Base-by-base conservation (phyloP, 345 rosid genomes). In the Gossypium bickii region DNA sequence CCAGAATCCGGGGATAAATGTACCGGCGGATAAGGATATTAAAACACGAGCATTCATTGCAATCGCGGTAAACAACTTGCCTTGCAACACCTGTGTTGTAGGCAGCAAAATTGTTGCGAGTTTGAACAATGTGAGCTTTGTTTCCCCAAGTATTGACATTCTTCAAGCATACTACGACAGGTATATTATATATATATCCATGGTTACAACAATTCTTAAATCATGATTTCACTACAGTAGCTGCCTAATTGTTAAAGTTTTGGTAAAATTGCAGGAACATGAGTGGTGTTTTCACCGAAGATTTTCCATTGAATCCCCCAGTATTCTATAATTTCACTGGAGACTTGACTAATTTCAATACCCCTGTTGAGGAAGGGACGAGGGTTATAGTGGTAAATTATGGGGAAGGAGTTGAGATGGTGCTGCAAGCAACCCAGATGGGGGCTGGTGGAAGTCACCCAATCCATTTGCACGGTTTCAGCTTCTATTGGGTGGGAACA, bases 391-490 rank as follows among this genome's bases (percentile, higher is more conserved):
- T 77, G 47, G 11, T 83, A 18, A 72, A 80, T 9, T 83, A 83
- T 16, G 72, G 74, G 18, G 79, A 60, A 24, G 51, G 71, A 62
- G 67, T 83, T n/a, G 86, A 80, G 62, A 68, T 83, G 0, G 81
- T 83, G 7, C 76, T 78, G 12, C 82, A 80, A 78, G 76, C 78
- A 10, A 78, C 82, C 11, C 27, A 70, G 55, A 25, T 74, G 5
- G 58, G 25, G n/a, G 29, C 58, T 6, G 72, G 76, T 6, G 81
- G 66, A 55, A 73, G 75, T 45, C 86, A 83, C 57, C 86, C 84
- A 12, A 76, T 83, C 38, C 86, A 83, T 60, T 38, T 83, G 27
- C 84, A 83, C 22, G 86, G 86, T 11, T 72, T 24, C 29, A 81
- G 82, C 51, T 81, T 81, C 71, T 83, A 78, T 45, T 58, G 77